phyloP scores from a whole-genome alignment of 2,329 filamentous ascomycete species.

The Talaromyces sp. region DNA sequence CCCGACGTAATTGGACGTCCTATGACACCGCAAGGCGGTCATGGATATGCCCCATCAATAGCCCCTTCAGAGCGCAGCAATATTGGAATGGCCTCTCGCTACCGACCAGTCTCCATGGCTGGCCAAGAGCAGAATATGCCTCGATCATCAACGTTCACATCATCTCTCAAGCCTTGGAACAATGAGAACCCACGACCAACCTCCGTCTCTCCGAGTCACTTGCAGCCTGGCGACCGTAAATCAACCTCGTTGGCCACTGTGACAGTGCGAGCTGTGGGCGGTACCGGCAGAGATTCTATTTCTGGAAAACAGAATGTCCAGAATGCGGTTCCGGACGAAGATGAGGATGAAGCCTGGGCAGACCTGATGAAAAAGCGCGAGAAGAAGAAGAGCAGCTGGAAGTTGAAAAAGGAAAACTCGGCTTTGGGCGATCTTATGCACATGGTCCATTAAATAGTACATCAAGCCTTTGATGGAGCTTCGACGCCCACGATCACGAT shows the following conservation, averaged over 20 bases:
- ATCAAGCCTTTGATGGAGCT: not conserved
- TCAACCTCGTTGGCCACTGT: conserved; percentile 27
- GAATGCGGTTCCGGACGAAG: conserved; percentile 39
- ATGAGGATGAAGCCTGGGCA: conserved; percentile 50
- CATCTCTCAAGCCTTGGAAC: conserved; percentile 36
- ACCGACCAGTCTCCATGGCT: conserved; percentile 78
- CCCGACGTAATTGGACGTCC: conserved; percentile 27
- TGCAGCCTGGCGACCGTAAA: conserved; percentile 25
- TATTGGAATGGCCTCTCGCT: conserved; percentile 81
- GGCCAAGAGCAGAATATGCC: conserved; percentile 33
- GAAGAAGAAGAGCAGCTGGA: conserved; percentile 48
- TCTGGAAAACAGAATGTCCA: conserved; percentile 19
- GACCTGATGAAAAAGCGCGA: conserved; percentile 50
- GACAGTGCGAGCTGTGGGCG: conserved; percentile 30
- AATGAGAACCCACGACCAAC: conserved; percentile 32
- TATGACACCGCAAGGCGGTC: conserved; percentile 24
- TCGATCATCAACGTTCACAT: conserved; percentile 32
- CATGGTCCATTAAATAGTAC: conserved; percentile 26
- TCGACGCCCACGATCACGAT: not conserved
- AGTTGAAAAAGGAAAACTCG: conserved; percentile 39
- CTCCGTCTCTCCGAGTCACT: conserved; percentile 23
- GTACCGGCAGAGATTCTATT: conserved; percentile 20
- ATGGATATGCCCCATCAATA: conserved; percentile 78
- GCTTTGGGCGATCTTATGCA: conserved; percentile 37
- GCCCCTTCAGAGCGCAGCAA: conserved; percentile 95